phyloP scores from a whole-genome alignment of 495 filamentous ascomycete species.

The Aspergillus asperescens region DNA sequence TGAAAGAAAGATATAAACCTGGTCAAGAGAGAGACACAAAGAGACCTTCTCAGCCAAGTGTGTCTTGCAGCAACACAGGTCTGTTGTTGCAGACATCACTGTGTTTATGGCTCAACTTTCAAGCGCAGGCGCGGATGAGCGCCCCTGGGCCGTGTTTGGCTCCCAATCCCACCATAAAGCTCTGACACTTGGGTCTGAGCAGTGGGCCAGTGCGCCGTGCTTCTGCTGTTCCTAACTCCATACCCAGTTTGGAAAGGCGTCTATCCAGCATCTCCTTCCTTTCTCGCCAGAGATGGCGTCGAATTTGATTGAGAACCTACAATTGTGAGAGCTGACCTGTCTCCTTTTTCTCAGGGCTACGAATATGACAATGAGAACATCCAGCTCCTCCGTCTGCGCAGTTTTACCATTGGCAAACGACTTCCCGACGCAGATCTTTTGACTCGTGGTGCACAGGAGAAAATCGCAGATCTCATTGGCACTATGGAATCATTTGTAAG shows the following conservation, averaged over 20 bases:
- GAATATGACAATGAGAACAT: slow-evolving; percentile 67
- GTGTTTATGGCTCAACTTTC: slow-evolving; percentile 16
- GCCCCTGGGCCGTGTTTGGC: slow-evolving; percentile 16
- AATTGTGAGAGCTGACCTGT: slow-evolving; percentile 19
- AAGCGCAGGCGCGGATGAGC: slow-evolving; percentile 25
- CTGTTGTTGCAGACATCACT: not conserved
- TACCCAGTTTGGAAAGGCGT: slow-evolving; percentile 22
- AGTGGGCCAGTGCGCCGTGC: slow-evolving; percentile 13
- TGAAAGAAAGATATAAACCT: not conserved
- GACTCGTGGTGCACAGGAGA: slow-evolving; percentile 45
- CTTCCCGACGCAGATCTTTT: slow-evolving; percentile 54
- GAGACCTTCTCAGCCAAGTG: not conserved
- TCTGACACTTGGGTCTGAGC: slow-evolving; percentile 17
- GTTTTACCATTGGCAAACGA: slow-evolving; percentile 64
- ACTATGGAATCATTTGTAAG: slow-evolving; percentile 63
- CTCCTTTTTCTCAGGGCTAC: slow-evolving; percentile 55
- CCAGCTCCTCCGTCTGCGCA: slow-evolving; percentile 67
- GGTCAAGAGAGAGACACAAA: not conserved
- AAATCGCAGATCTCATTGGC: slow-evolving; percentile 49
- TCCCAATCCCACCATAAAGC: slow-evolving; percentile 16
- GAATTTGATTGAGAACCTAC: not conserved
- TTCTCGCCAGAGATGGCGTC: not conserved
- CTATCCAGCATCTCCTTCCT: slow-evolving; percentile 24
- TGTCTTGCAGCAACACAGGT: not conserved
- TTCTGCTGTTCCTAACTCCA: slow-evolving; percentile 18